Conservation (phyloP, 139 green algal species). For the Chlamydomonas sp. region DNA sequence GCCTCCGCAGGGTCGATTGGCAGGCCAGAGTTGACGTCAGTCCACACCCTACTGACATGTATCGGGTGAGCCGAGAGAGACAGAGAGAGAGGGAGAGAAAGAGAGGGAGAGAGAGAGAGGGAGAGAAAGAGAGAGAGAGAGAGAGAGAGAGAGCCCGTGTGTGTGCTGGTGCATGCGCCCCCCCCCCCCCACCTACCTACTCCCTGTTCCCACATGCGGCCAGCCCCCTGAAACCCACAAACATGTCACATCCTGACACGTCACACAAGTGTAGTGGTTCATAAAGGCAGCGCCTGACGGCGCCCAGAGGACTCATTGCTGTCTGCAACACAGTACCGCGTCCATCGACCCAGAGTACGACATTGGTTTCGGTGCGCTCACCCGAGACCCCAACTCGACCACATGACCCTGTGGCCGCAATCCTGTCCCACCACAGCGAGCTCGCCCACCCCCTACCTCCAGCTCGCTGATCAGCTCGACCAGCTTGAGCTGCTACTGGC, state of each 20-base stretch:
- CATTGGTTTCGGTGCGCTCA: too few species aligned
- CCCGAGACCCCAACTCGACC: too few species aligned
- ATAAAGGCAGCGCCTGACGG: too few species aligned
- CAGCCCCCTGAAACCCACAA: too few species aligned
- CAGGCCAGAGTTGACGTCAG: too few species aligned
- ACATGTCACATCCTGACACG: background rate
- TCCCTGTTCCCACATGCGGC: background rate
- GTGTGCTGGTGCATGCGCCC: background rate
- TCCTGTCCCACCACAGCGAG: too few species aligned
- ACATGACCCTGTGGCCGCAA: background rate
- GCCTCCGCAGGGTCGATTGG: constrained; percentile 38
- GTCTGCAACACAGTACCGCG: too few species aligned
- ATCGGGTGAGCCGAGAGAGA: background rate
- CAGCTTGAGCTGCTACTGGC: background rate
- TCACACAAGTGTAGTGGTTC: background rate
- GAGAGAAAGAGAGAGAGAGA: background rate
- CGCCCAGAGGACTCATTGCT: too few species aligned
- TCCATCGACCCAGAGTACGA: too few species aligned
- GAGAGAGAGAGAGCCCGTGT: background rate
- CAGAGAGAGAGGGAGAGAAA: background rate
- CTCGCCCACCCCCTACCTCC: background rate
- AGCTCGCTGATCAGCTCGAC: constrained; percentile 6
- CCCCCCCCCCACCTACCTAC: background rate
- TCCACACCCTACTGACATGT: background rate
- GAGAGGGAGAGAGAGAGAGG: background rate